phyloP scores from a whole-genome alignment of 2,329 filamentous ascomycete genomes.

The Ophiocordyceps camponoti-rufipedis region DNA sequence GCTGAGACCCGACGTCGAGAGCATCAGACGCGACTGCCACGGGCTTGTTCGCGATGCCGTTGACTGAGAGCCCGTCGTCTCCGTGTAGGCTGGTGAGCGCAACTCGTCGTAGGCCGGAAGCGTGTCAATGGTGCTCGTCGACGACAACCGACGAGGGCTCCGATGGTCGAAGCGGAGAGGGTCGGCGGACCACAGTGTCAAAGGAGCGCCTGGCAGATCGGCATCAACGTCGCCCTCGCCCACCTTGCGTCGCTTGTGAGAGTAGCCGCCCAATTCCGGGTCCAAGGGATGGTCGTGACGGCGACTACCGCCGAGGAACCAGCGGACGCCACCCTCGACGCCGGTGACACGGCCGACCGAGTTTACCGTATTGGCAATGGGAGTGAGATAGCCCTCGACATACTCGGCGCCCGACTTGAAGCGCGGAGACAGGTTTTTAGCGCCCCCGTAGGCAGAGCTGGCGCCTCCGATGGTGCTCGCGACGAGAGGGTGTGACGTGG shows the following conservation, averaged over 20 bases:
- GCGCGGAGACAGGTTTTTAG: slow-evolving; percentile 78
- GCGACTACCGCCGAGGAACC: slow-evolving; percentile 51
- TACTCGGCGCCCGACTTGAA: slow-evolving; percentile 85
- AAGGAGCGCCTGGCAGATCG: background rate
- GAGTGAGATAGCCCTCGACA: slow-evolving; percentile 73
- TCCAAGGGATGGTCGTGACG: slow-evolving; percentile 29
- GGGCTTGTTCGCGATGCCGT: slow-evolving; percentile 12
- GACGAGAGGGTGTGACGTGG: slow-evolving; percentile 72
- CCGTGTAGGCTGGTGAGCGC: slow-evolving; percentile 57
- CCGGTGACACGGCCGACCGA: slow-evolving; percentile 72
- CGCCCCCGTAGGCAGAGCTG: slow-evolving; percentile 66
- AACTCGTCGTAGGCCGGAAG: slow-evolving; percentile 72
- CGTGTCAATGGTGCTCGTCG: slow-evolving; percentile 51
- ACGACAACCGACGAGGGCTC: slow-evolving; percentile 36
- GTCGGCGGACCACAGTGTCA: slow-evolving; percentile 5
- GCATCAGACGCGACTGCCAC: slow-evolving; percentile 73
- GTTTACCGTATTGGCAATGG: slow-evolving; percentile 72
- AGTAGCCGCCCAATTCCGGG: slow-evolving; percentile 24
- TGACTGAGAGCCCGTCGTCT: slow-evolving; percentile 21
- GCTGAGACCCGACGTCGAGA: slow-evolving; percentile 78
- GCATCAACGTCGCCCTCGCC: slow-evolving; percentile 4
- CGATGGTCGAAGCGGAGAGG: slow-evolving; percentile 11
- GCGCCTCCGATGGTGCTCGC: slow-evolving; percentile 73
- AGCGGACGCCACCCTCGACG: slow-evolving; percentile 70
- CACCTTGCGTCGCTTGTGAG: slow-evolving; percentile 41